These are phyloP conservation scores for Pythium brassicae DNA, from an alignment of 352 stramenopile genomes.

Conservation along the genomic window DNA sequence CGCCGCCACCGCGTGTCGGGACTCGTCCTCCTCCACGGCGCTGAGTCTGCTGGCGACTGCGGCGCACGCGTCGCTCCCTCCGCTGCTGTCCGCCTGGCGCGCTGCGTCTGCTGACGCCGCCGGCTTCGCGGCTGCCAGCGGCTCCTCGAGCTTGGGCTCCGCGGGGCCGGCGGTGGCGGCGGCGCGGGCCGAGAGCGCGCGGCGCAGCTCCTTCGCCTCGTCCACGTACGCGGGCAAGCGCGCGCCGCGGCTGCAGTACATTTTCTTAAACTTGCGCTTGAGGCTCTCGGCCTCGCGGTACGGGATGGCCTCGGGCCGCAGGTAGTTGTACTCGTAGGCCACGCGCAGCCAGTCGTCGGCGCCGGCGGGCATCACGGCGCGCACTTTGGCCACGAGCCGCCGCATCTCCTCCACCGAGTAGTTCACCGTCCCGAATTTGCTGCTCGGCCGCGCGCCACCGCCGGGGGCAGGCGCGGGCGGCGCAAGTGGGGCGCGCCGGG, in stretches of 20 bases:
- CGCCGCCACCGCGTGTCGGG: conserved; percentile 20
- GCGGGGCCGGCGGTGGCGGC: conserved; percentile 5
- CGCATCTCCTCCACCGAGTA: conserved; percentile 70
- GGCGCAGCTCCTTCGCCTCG: conserved; percentile 49
- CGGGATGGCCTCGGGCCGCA: conserved; percentile 52
- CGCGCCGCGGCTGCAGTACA: conserved; percentile 42
- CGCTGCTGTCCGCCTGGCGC: background rate
- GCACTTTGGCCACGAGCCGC: conserved; percentile 55
- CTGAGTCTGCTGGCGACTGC: conserved; percentile 28
- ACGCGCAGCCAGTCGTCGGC: conserved; percentile 63
- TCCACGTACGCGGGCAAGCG: conserved; percentile 40
- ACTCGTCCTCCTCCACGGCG: conserved; percentile 45
- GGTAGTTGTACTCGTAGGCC: conserved; percentile 63
- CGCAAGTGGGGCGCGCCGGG: background rate
- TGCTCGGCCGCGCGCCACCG: conserved; percentile 29
- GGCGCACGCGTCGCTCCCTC: conserved; percentile 10
- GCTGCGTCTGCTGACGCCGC: background rate
- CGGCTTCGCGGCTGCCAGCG: background rate
- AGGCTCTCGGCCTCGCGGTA: conserved; percentile 60
- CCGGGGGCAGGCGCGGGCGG: background rate
- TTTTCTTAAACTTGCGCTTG: conserved; percentile 73
- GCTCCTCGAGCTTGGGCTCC: conserved; percentile 16
- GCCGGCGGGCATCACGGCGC: conserved; percentile 39
- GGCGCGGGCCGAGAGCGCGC: conserved; percentile 39
- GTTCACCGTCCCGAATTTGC: conserved; percentile 63